phyloP scores from a whole-genome alignment of 1,139 yeast genomes.

The Yamadazyma kanchanaburiensis region DNA sequence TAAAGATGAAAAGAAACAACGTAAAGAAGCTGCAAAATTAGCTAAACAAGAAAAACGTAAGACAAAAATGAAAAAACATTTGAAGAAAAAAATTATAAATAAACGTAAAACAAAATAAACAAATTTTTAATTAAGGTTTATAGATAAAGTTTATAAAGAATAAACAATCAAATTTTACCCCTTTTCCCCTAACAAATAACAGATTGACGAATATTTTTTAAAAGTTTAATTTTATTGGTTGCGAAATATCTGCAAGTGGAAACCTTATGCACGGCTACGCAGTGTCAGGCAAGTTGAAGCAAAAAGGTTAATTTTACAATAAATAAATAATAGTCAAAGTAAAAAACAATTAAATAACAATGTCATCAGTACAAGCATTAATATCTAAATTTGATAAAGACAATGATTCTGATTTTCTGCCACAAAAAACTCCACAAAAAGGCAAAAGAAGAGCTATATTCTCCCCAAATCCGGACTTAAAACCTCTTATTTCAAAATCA shows the following conservation, averaged over 20 bases:
- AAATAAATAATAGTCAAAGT: too few species aligned
- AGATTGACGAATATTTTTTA: too few species aligned
- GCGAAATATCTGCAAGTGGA: too few species aligned
- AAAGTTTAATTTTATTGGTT: too few species aligned
- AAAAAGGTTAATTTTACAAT: too few species aligned
- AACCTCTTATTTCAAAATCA: background rate
- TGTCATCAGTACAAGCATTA: slow-evolving; percentile 1
- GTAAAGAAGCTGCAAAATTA: slow-evolving; percentile 81
- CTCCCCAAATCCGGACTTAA: slow-evolving; percentile 2
- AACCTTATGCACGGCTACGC: background rate
- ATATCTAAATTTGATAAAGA: slow-evolving; percentile 1
- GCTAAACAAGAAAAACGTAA: slow-evolving; percentile 86
- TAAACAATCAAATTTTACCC: too few species aligned
- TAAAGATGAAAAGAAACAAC: slow-evolving; percentile 76
- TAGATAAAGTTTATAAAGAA: too few species aligned
- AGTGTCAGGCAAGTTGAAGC: background rate
- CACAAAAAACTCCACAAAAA: slow-evolving; percentile 1
- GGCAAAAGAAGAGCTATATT: slow-evolving; percentile 3
- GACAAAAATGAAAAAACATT: slow-evolving; percentile 86
- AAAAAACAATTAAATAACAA: background rate
- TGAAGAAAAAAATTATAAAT: slow-evolving; percentile 74
- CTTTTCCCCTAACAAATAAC: too few species aligned
- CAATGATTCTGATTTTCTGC: too few species aligned
- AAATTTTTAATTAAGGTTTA: too few species aligned
- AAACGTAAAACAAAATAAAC: slow-evolving; percentile 41